Evolutionary conservation across 371 early-diverging fungal genomes (phyloP).

Genomic region (Encephalitozoon intestinalis): DNA sequence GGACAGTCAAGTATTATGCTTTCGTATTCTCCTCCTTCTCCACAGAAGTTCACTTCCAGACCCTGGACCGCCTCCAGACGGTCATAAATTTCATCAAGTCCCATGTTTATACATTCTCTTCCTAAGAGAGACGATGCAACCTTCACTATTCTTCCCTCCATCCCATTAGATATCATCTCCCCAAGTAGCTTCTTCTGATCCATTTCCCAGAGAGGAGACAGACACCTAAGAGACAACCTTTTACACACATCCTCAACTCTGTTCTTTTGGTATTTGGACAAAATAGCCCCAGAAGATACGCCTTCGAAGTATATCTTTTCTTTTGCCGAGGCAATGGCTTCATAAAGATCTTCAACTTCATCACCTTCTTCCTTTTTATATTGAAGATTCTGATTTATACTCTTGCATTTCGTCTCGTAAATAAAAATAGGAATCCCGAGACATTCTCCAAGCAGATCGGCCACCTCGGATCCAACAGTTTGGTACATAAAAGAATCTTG

Average conservation of each 20-base stretch:
- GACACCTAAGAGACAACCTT: conserved; percentile 69
- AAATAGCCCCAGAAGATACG: conserved; percentile 90
- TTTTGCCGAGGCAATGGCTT: conserved; percentile 67
- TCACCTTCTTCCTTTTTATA: conserved; percentile 65
- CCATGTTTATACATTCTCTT: conserved; percentile 41
- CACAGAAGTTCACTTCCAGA: conserved; percentile 73
- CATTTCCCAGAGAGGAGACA: conserved; percentile 83
- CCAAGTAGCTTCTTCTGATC: conserved; percentile 73
- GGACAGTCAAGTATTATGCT: conserved; percentile 88
- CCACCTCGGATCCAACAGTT: conserved; percentile 87
- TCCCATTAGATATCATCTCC: conserved; percentile 77
- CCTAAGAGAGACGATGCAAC: conserved; percentile 70
- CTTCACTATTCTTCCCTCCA: conserved; percentile 80
- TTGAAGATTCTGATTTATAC: conserved; percentile 63
- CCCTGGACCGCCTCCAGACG: conserved; percentile 59
- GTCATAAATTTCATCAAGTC: conserved; percentile 33
- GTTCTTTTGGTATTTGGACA: conserved; percentile 87
- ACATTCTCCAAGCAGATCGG: conserved; percentile 72
- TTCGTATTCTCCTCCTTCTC: conserved; percentile 99
- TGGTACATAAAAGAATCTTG: conserved; percentile 96
- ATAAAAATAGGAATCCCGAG: conserved; percentile 79
- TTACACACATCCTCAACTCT: conserved; percentile 83
- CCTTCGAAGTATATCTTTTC: conserved; percentile 73
- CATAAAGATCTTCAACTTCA: conserved; percentile 90
- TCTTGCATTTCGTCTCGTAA: conserved; percentile 67